Evolutionary conservation across 2,329 filamentous ascomycete genomes (phyloP).

Genomic region (Aschersonia sp.): DNA sequence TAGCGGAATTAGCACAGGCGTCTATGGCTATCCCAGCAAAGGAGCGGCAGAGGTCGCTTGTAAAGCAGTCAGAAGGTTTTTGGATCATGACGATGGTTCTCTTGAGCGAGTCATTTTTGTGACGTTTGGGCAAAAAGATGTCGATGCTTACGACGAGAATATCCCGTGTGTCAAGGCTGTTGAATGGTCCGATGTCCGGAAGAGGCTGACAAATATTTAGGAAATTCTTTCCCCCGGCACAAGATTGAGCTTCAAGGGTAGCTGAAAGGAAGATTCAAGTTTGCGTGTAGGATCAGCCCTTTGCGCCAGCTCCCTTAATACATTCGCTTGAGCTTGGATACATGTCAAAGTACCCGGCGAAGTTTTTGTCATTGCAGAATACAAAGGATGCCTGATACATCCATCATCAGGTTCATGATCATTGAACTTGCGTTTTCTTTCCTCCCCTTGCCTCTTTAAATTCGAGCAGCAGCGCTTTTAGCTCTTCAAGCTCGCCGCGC

Average conservation of each 20-base stretch:
- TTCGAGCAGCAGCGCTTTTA: slow-evolving; percentile 33
- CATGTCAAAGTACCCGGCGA: no score
- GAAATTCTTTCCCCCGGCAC: no score
- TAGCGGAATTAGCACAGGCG: slow-evolving; percentile 69
- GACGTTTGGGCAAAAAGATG: slow-evolving; percentile 67
- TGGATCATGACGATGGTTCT: slow-evolving; percentile 29
- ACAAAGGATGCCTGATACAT: no score
- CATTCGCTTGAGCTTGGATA: no score
- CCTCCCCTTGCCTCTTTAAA: slow-evolving; percentile 6
- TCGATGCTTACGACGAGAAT: slow-evolving; percentile 51
- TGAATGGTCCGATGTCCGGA: background rate
- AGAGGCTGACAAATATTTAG: no score
- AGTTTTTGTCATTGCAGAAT: no score
- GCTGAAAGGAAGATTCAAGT: no score
- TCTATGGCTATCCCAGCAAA: slow-evolving; percentile 72
- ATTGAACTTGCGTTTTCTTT: background rate
- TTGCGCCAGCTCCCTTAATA: no score
- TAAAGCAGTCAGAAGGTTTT: slow-evolving; percentile 37
- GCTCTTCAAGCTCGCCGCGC: slow-evolving; percentile 40
- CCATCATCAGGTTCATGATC: no score
- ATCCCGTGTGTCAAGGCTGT: slow-evolving; percentile 45
- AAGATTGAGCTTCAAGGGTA: no score
- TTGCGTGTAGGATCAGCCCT: no score
- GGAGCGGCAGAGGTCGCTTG: slow-evolving; percentile 63
- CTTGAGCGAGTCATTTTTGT: slow-evolving; percentile 73